phyloP scores from a whole-genome alignment of 352 stramenopile genomes.

The Phytopythium vexans region DNA sequence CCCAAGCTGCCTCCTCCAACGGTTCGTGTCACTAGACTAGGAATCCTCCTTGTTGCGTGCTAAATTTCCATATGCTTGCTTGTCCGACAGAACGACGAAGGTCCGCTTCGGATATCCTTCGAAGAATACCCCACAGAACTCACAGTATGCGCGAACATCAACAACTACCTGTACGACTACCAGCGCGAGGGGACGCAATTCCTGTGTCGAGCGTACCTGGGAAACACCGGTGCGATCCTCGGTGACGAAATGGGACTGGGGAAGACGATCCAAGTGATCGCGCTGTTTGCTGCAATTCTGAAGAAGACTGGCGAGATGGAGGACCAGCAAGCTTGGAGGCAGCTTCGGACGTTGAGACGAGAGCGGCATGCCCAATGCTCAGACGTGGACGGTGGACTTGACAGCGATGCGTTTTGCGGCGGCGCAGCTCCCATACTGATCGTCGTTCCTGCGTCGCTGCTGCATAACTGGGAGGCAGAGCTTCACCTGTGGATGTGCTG shows the following conservation, averaged over 20 bases:
- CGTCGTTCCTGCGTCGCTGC: constrained; percentile 95
- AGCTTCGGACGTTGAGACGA: constrained; percentile 92
- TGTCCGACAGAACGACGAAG: constrained; percentile 20
- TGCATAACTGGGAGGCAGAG: constrained; percentile 99
- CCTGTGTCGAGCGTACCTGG: constrained; percentile 51
- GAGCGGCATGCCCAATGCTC: constrained; percentile 36
- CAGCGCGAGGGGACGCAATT: constrained; percentile 69
- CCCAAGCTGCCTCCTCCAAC: constrained; percentile 44
- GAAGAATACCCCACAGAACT: constrained; percentile 10
- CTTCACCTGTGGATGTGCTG: constrained; percentile 94
- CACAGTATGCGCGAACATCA: constrained; percentile 67
- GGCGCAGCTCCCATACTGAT: constrained; percentile 92
- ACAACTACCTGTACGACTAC: constrained; percentile 74
- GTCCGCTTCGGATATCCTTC: constrained; percentile 35
- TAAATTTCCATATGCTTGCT: background rate
- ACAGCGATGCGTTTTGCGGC: constrained; percentile 53
- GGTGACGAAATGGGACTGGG: constrained; percentile 98
- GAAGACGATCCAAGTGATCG: constrained; percentile 94
- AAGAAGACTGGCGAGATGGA: constrained; percentile 92
- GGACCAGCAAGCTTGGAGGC: constrained; percentile 94
- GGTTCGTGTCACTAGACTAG: constrained; percentile 12
- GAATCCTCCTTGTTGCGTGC: background rate
- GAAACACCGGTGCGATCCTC: constrained; percentile 86
- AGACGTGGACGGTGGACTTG: constrained; percentile 23
- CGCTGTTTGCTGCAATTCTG: constrained; percentile 88